Base-by-base conservation (phyloP, 495 filamentous ascomycete species). In the Penicillium dipodomyicola region DNA sequence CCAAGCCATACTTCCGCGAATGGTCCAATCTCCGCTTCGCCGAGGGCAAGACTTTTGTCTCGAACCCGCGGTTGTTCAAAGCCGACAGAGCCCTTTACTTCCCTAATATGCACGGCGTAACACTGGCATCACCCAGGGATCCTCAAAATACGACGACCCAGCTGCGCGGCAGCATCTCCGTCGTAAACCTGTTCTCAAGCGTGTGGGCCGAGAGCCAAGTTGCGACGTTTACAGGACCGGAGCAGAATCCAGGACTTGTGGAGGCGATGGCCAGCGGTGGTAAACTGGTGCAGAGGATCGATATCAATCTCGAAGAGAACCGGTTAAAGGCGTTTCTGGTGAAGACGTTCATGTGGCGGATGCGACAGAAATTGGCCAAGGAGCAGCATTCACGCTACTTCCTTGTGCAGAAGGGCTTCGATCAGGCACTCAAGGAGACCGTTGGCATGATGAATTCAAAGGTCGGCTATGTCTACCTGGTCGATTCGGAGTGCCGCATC, bases 401-500 rank as follows among this genome's bases (percentile, higher is more conserved):
- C 68, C 56, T 97, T 29, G 84, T 97, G n/a, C 72, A 82, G 58
- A 87, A 76, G 63, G 94, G 92, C 0, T 64, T 99, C 37, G 81
- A 78, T 0, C 85, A 90, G 33, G 77, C 85, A 20, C 83, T 96
- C 27, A 83, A 86, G 52, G 87, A 92, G 68, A 76, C 80, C 33
- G 86, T 97, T 59, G 92, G 91, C 3, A 73, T 94, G 66, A 68
- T 90, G 69, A 99, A 97, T 72, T 82, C 80, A 40, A 91, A 89
- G 74, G 92, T 96, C 11, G 95, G 95, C 12, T 97, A 97, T 77
- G 89, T 91, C 25, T 99, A 96, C 74, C 77, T 99, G 53, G 71
- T 99, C 56, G 94, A 99, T 74, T 77, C 83, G 62, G 74, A 91
- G 45, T 95, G 90, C 73, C 87, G 82, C 73, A 97, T 99, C 57